Base-by-base conservation (phyloP, 2,329 filamentous ascomycete genomes). In the Macrophomina pseudophaseolina region DNA sequence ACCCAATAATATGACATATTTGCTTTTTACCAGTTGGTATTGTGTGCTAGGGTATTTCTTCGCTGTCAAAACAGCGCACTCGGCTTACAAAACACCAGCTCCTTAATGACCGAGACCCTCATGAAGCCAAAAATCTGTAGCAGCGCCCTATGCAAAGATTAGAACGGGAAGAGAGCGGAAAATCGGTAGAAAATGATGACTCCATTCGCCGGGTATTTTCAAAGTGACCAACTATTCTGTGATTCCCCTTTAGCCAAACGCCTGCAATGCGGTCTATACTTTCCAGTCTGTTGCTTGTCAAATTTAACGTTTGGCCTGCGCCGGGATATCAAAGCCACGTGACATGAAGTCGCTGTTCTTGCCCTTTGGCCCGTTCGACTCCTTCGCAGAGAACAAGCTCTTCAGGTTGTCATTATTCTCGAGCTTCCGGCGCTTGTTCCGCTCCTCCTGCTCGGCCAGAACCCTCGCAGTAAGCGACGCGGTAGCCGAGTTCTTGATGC, bases 401-500 rank as follows among this genome's bases (percentile, higher is more conserved):
- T 79, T 80, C n/a, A 84, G 75, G 60, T 82, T 84, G 14, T 82
- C 78, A 68, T 82, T 84, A 33, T 81, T 81, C 3, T 85, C 88
- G 71, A 93, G 73, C 74, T 91, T 97, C 68, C 91, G 84, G 71
- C 90, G 83, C 80, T 94, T 97, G 70, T 93, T 93, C 66, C 87
- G 85, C 73, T 91, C 88, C 60, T 94, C 91, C 76, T 97, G 92
- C 73, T 98, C 94, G 30, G 91, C 90, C 32, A 98, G 78, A 0
- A 99, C 94, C 71, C 90, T 93, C 0, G 91, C 91, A 0, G 94
- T 97, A 51, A 99, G 80, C 3, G 89, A 91, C 0, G 94, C 94
- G 0, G 95, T 95, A 65, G 92, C 87, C 0, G 92, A 84, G 72
- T 98, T 97, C 77, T 97, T 97, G 78, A 98, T 97, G 11, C 90